A percentile compares a stretch with the other conserved stretches of the same genome.
phyloP scores from a whole-genome alignment of 768 basidiomycete species.

The Boletus pseudo-olivaceus region DNA sequence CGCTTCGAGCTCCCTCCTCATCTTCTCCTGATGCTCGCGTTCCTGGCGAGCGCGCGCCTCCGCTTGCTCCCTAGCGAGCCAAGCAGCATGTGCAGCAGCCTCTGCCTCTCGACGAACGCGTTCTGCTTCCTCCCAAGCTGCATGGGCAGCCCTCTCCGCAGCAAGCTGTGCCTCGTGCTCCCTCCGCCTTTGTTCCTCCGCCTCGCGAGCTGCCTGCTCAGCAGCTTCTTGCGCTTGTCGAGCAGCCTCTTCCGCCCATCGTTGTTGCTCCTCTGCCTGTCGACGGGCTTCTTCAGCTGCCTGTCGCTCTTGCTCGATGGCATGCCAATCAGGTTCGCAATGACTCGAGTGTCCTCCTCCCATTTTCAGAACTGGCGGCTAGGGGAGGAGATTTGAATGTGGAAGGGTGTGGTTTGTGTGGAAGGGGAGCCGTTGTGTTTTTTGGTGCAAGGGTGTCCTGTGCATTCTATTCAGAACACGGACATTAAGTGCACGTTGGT shows the following conservation, averaged over 20 bases:
- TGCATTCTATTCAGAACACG: not conserved
- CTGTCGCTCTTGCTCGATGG: slow-evolving; percentile 18
- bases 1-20: slow-evolving; percentile 17
- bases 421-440: too few species aligned
- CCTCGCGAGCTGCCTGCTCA: slow-evolving; percentile 22
- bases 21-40: slow-evolving; percentile 16
- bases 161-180: slow-evolving; percentile 18
- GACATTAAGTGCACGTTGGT: not conserved
- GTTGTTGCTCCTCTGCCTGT: slow-evolving; percentile 20
- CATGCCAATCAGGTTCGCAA: slow-evolving; percentile 20
- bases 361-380: slow-evolving; percentile 8
- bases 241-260: slow-evolving; percentile 18
- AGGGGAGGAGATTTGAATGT: not conserved
- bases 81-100: slow-evolving; percentile 23
- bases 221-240: slow-evolving; percentile 21
- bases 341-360: slow-evolving; percentile 27
- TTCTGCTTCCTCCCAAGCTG: slow-evolving; percentile 22
- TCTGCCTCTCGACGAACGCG: slow-evolving; percentile 21
- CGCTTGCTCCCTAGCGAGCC: slow-evolving; percentile 19
- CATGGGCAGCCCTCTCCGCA: slow-evolving; percentile 22
- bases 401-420: too few species aligned
- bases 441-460: too few species aligned
- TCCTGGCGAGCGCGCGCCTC: slow-evolving; percentile 27
- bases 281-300: slow-evolving; percentile 19
- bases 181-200: slow-evolving; percentile 15